Evolutionary conservation across 192 early-diverging fungal species (phyloP), one percentile per base, ranked within the genome.

Genomic region (Coemansia sp.): DNA sequence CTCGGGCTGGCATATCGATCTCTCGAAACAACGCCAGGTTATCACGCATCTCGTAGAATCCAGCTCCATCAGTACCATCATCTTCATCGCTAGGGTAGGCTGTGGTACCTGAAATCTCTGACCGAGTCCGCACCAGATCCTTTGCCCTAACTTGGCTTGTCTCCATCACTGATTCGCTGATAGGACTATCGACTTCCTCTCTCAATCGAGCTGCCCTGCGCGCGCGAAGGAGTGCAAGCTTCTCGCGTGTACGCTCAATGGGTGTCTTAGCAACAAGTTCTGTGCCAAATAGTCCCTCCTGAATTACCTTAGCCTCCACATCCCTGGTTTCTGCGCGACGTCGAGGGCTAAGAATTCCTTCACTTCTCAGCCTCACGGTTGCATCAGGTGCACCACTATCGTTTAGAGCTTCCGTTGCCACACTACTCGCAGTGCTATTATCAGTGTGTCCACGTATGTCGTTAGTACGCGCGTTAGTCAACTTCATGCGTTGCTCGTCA

Each of bases 21-120:
- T 79, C 76, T 16, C 68, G 76, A 55, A 79, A 73, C 76, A 73
- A 49, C 27, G 67, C 60, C 25, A 69, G 47, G 10, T 61, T 60
- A 7, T 60, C 62, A 14, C 54, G 41, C 54, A 50, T 49, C 32
- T 79, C 71, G 50, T 74, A 79, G 23, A 79, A 79, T 19, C 56
- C 62, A 1, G n/a, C 30, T 38, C 63, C 68, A 14, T 31, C 64
- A 34, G 26, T 21, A 5, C 24, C 56, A 24, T 25, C 59, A 18
- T 30, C 32, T 4, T 65, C 63, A 7, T 48, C 55, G 49, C 48
- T 52, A 1, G 52, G 56, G 31, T 50, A 58, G 38, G 32, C 51
- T 24, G 58, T 69, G 4, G 54, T 53, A 9, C 60, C 67, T 2
- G 67, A 63, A 14, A 63, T 61, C 49, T 61, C 58, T 18, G 60